A percentile compares a stretch with the other conserved stretches of the same genome.
Evolutionary conservation across 2,329 filamentous ascomycete genomes (phyloP).

Genomic region (Cladosporium cucumerinum): DNA sequence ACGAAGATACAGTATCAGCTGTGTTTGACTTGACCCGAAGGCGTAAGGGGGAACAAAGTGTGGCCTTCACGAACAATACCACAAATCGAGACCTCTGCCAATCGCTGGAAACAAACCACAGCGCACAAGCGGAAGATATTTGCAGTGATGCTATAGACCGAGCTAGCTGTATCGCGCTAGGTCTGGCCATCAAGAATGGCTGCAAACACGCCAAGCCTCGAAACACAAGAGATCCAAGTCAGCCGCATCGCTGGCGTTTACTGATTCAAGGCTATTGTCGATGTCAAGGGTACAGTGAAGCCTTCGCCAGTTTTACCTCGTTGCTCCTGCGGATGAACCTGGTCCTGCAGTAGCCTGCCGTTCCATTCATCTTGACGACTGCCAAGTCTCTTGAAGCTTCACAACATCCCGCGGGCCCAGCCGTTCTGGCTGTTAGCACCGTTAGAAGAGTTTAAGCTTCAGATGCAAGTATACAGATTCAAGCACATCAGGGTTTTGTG

Average conservation of each 20-base stretch:
- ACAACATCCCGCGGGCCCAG: not conserved
- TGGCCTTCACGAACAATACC: not conserved
- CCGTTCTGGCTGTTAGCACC: not conserved
- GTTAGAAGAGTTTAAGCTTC: not conserved
- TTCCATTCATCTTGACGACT: not conserved
- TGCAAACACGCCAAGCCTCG: not conserved
- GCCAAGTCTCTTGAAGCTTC: not conserved
- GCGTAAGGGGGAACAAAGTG: not conserved
- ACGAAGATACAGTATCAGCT: not conserved
- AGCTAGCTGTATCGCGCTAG: not conserved
- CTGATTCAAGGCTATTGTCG: not conserved
- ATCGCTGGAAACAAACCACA: not conserved
- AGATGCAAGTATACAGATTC: not conserved
- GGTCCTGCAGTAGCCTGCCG: not conserved
- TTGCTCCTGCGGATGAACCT: not conserved
- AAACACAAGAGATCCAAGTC: not conserved
- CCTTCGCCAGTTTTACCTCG: conserved; percentile 1
- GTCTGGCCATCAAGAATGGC: not conserved
- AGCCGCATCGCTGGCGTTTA: not conserved
- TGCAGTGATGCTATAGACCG: not conserved
- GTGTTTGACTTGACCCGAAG: not conserved
- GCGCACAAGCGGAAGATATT: not conserved
- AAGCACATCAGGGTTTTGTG: not conserved
- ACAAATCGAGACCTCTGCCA: not conserved
- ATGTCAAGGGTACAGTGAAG: not conserved